Evolutionary conservation across 1,284 basidiomycete genomes (phyloP).

Genomic region (Abortiporus biennis): DNA sequence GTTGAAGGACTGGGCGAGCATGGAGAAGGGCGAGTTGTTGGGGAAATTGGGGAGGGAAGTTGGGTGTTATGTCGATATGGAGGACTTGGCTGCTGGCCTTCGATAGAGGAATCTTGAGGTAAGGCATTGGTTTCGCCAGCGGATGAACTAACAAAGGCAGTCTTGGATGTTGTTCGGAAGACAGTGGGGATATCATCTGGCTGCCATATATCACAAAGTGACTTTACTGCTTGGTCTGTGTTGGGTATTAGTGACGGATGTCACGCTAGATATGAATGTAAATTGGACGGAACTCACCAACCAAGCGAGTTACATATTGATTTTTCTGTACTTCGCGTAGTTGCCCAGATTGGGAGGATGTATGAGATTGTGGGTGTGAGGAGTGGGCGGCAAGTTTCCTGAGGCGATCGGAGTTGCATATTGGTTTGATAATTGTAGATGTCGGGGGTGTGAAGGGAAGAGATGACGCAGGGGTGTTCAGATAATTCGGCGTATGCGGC

Average conservation of each 20-base stretch:
- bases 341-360: slow-evolving; percentile 28
- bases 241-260: too few relatives aligned
- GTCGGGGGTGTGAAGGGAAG: slow-evolving; percentile 42
- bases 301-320: slow-evolving; percentile 57
- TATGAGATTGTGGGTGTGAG: slow-evolving; percentile 28
- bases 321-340: slow-evolving; percentile 47
- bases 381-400: slow-evolving; percentile 24
- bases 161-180: slow-evolving; percentile 41
- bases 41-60: slow-evolving; percentile 42
- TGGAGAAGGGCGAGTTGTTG: slow-evolving; percentile 25
- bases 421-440: slow-evolving; percentile 20
- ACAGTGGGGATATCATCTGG: slow-evolving; percentile 61
- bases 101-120: slow-evolving; percentile 10
- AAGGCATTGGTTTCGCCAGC: slow-evolving; percentile 12
- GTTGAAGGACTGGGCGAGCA: slow-evolving; percentile 14
- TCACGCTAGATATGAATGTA: too few relatives aligned
- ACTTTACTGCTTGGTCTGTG: slow-evolving; percentile 71
- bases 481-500: slow-evolving; percentile 37
- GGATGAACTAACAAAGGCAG: slow-evolving; percentile 20
- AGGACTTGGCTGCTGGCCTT: slow-evolving; percentile 17
- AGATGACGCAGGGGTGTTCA: slow-evolving; percentile 56
- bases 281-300: slow-evolving; percentile 59
- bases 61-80: slow-evolving; percentile 30
- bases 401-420: slow-evolving; percentile 31
- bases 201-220: slow-evolving; percentile 68